Base-by-base conservation (phyloP, 768 basidiomycete species). In the Russula earlei region DNA sequence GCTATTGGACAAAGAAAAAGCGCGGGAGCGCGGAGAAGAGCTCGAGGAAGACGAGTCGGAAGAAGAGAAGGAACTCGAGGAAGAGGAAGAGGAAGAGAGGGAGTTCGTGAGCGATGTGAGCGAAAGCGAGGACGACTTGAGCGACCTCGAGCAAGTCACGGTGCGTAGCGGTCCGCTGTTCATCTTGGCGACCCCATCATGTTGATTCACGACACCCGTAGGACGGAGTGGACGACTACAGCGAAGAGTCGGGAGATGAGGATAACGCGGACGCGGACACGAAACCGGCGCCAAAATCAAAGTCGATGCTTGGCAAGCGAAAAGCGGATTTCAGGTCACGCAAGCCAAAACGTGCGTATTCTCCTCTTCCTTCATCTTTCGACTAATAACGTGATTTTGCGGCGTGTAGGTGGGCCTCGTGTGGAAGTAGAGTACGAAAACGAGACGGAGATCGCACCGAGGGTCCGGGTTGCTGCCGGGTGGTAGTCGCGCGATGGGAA, bases 101-200 rank as follows among this genome's bases (percentile, higher is more conserved):
- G 85, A 87, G 69, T 87, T 86, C 64, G 84, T 88, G 56, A 87
- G 85, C 66, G 86, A 87, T 65, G 70, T 83, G 45, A 84, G 83
- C 67, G 82, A 78, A 56, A 82, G 84, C 50, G 81, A 86, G 58
- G 80, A 83, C 59, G 70, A 60, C 20, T 56, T 84, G 59, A 82
- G 81, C 63, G 82, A 87, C 64, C 58, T 90, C 58, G 89, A 90
- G 67, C 87, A 85, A 58, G 75, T 75, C 44, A 72, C 72, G 66
- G 87, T 84, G 61, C 68, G 83, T 74, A n/a, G 19, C 15, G 42
- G 24, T 24, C 24, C n/a, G 14, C 20, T 14, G 3, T 20, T 19
- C 43, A 42, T 7, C 24, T 31, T 24, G 31, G 20, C 22, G 1
- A 24, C 10, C 19, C 15, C 5, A 38, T 14, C 34, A 10, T 31